Conservation (phyloP, 2,329 filamentous ascomycete species). For the Cryoendolithus antarcticus region DNA sequence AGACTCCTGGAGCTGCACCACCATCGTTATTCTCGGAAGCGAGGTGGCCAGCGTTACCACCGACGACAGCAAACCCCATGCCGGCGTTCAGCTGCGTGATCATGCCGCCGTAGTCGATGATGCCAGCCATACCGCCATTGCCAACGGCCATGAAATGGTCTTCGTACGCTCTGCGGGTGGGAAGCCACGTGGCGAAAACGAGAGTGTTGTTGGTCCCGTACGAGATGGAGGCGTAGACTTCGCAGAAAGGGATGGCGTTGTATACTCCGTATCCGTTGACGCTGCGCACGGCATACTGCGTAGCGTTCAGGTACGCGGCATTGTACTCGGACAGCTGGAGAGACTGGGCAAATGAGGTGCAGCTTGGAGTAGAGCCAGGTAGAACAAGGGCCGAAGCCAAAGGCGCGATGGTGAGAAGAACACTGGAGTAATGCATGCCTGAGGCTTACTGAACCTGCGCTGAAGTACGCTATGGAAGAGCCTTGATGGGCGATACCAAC, state of each 20-base stretch:
- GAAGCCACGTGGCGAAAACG: conserved; percentile 15
- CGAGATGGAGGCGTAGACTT: conserved; percentile 12
- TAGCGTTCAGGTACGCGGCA: conserved; percentile 10
- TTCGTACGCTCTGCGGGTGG: conserved; percentile 12
- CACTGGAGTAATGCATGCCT: not conserved
- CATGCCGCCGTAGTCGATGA: conserved; percentile 13
- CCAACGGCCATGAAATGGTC: conserved; percentile 19
- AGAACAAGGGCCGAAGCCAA: conserved; percentile 1
- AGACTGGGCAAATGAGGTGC: conserved; percentile 2
- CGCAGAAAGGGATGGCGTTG: conserved; percentile 15
- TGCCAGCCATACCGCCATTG: conserved; percentile 19
- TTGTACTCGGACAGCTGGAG: conserved; percentile 6
- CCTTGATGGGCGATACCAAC: too few relatives aligned
- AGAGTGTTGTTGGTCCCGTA: conserved; percentile 15
- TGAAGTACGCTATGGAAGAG: too few relatives aligned
- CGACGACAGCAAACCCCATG: conserved; percentile 15
- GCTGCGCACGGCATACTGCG: conserved; percentile 7
- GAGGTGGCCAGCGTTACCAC: conserved; percentile 16
- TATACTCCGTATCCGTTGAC: conserved; percentile 10
- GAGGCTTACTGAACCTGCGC: not conserved
- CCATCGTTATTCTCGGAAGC: conserved; percentile 15
- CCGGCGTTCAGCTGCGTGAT: conserved; percentile 16
- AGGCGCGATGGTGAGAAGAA: not conserved
- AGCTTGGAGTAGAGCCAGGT: conserved; percentile 1
- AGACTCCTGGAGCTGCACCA: conserved; percentile 13